phyloP scores from a whole-genome alignment of 108 stramenopile genomes.

The Fragilaria radians region DNA sequence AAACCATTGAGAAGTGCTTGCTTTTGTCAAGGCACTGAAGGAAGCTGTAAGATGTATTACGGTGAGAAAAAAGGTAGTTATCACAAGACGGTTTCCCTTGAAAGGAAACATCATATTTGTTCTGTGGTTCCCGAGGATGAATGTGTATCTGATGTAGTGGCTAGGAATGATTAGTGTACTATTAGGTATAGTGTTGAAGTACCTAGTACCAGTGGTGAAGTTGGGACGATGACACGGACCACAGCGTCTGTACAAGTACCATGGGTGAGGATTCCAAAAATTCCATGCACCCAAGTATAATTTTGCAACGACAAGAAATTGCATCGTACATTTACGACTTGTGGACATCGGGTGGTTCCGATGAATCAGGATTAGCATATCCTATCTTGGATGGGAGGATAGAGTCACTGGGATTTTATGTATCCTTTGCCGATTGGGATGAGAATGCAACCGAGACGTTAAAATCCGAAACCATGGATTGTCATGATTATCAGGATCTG shows the following conservation, averaged over 20 bases:
- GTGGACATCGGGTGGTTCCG: conserved; percentile 9
- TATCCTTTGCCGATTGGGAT: conserved; percentile 4
- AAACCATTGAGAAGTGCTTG: conserved; percentile 17
- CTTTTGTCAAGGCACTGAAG: not conserved
- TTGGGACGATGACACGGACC: too few relatives aligned
- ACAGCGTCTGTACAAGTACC: too few relatives aligned
- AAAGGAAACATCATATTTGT: too few relatives aligned
- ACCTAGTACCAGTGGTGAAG: too few relatives aligned
- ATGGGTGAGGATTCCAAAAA: too few relatives aligned
- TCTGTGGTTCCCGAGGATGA: too few relatives aligned
- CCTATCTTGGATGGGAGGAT: conserved; percentile 13
- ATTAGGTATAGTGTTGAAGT: too few relatives aligned
- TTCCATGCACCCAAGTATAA: not conserved
- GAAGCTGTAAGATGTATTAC: too few relatives aligned
- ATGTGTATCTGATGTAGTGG: too few relatives aligned
- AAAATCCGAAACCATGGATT: not conserved
- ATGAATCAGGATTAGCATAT: conserved; percentile 9
- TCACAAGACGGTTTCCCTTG: too few relatives aligned
- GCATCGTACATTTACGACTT: conserved; percentile 3
- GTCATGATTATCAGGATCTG: conserved; percentile 1
- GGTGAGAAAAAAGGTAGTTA: too few relatives aligned
- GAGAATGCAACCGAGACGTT: not conserved
- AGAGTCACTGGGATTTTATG: conserved; percentile 6
- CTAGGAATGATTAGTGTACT: too few relatives aligned
- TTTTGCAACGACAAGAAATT: conserved; percentile 4